Evolutionary conservation across 73 alveolate species (phyloP), one percentile per base, ranked within the genome.

Genomic region (Paramecium primaurelia): DNA sequence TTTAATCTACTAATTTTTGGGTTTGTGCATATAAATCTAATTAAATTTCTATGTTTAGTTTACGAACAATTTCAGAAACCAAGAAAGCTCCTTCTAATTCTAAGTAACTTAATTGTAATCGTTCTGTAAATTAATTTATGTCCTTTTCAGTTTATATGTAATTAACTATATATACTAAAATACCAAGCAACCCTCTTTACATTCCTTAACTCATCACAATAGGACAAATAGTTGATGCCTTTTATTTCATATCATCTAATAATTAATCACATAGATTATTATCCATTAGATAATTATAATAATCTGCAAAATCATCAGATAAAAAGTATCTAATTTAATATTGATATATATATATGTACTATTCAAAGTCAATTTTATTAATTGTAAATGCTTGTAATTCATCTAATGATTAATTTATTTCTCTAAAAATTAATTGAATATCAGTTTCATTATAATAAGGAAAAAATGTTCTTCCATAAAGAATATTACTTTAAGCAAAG

Each of bases 21-120:
- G 88, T 75, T 75, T 75, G 34, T 37, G 20, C 64, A 75, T 75
- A 11, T 12, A 75, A 40, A 40, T 75, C 88, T 8, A 22, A 34
- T 10, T 75, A 9, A 40, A 75, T 32, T 26, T 34, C 49, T 75
- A 37, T 37, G 40, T 75, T 75, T 11, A 75, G 25, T 37, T 40
- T 40, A 32, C 88, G 42, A 14, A 75, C 49, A 9, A 75, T 22
- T 20, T 37, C 60, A 5, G 88, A 75, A 37, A 75, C 88, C 40
- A 34, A 75, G 10, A 75, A 75, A 3, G 59, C 60, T 2, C 68
- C 88, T 75, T 75, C 88, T 38, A 75, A 75, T 40, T 75, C 88
- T 14, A 34, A 10, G 25, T 75, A 75, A 75, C 60, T 26, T 38
- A 26, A 22, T 34, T 37, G 20, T 9, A 40, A 34, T 75, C 59